Evolutionary conservation across 371 early-diverging fungal species (phyloP).

Genomic region (Rhizopus delemar): DNA sequence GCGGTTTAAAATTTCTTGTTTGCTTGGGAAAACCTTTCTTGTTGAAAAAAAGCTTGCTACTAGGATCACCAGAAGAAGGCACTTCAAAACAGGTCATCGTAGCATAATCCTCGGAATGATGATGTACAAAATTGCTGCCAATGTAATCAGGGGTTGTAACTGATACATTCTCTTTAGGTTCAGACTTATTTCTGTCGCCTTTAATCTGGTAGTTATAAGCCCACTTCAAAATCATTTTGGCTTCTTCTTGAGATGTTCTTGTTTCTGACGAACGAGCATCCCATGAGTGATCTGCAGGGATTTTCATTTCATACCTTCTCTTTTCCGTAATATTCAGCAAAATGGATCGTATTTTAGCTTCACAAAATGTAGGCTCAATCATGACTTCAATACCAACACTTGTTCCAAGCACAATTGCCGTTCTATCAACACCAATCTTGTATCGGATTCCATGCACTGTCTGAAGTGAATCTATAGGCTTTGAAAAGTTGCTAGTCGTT

Average conservation of each 20-base stretch:
- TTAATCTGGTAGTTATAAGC: slow-evolving; percentile 14
- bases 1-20: too few species aligned
- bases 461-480: neutral
- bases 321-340: slow-evolving; percentile 23
- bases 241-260: slow-evolving; percentile 15
- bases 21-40: too few species aligned
- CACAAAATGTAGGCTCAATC: slow-evolving; percentile 30
- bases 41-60: too few species aligned
- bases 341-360: slow-evolving; percentile 26
- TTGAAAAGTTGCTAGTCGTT: slow-evolving; percentile 1
- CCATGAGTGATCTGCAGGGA: slow-evolving; percentile 26
- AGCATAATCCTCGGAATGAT: too few species aligned
- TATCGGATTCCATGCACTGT: slow-evolving; percentile 30
- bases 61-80: too few species aligned
- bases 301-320: slow-evolving; percentile 33
- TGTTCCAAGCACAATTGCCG: slow-evolving; percentile 46
- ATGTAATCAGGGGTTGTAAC: too few species aligned
- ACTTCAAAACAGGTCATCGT: too few species aligned
- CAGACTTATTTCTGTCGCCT: too few species aligned
- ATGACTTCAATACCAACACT: slow-evolving; percentile 39
- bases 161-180: neutral
- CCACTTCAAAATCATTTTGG: slow-evolving; percentile 40
- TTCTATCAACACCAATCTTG: slow-evolving; percentile 37
- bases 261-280: slow-evolving; percentile 16
- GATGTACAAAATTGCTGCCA: too few species aligned